Percentiles rank a stretch among this genome's conserved stretches.
phyloP scores from a whole-genome alignment of 768 basidiomycete species.

The Gloeopeniophorella convolvens region DNA sequence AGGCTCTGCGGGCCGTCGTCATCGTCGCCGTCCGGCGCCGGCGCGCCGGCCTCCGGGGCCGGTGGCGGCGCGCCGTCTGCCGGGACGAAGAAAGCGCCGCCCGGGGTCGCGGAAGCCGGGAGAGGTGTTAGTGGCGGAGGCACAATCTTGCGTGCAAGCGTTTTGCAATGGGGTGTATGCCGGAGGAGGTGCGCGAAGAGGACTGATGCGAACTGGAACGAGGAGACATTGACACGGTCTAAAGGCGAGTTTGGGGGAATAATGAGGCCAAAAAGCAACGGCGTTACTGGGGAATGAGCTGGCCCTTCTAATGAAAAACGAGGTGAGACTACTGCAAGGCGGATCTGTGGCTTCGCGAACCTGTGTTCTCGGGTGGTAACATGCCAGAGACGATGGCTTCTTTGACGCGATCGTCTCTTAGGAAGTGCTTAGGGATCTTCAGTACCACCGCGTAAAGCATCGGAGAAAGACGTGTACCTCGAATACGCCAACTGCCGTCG shows the following conservation, averaged over 20 bases:
- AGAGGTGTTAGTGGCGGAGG: slow-evolving; percentile 32
- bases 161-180: slow-evolving; percentile 57
- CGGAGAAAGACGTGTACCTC: slow-evolving; percentile 47
- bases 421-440: slow-evolving; percentile 52
- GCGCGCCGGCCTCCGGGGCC: slow-evolving; percentile 32
- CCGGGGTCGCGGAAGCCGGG: slow-evolving; percentile 27
- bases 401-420: slow-evolving; percentile 63
- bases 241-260: slow-evolving; percentile 56
- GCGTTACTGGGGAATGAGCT: slow-evolving; percentile 46
- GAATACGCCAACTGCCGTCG: slow-evolving; percentile 73
- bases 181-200: slow-evolving; percentile 78
- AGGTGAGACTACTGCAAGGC: no score
- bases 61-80: slow-evolving; percentile 42
- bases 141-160: slow-evolving; percentile 55
- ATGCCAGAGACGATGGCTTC: slow-evolving; percentile 66
- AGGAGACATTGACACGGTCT: slow-evolving; percentile 48
- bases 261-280: slow-evolving; percentile 63
- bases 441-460: slow-evolving; percentile 1
- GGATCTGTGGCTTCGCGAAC: no score
- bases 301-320: slow-evolving; percentile 22
- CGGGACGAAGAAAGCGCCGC: slow-evolving; percentile 63
- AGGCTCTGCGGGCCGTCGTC: slow-evolving; percentile 68
- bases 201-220: slow-evolving; percentile 67
- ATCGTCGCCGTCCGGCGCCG: slow-evolving; percentile 32
- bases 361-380: slow-evolving; percentile 46